Conservation (phyloP, 192 early-diverging fungal genomes). For the Phycomyces nitens region DNA sequence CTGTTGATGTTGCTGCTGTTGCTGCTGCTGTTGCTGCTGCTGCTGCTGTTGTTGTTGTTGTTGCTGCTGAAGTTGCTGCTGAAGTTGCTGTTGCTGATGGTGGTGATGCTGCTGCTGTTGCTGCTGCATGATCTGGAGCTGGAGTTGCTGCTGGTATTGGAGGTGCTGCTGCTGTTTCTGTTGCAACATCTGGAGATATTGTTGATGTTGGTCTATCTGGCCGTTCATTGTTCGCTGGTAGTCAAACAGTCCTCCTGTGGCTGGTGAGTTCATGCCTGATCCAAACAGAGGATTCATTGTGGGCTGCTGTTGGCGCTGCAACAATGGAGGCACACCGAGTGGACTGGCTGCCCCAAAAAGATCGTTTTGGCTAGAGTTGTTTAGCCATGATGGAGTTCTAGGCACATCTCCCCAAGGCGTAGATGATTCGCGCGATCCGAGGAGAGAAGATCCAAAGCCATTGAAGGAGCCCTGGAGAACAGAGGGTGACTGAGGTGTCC, state of each 20-base stretch:
- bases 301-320: conserved; percentile 1
- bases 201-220: conserved; percentile 38
- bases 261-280: background rate
- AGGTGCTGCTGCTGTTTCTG: conserved; percentile 31
- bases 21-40: background rate
- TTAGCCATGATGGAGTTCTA: conserved; percentile 5
- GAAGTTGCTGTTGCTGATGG: background rate
- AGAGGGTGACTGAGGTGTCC: background rate
- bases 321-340: background rate
- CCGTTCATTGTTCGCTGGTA: conserved; percentile 1
- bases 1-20: background rate
- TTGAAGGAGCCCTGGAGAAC: background rate
- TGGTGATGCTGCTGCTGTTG: conserved; percentile 3
- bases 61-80: conserved; percentile 3
- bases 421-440: background rate
- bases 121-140: conserved; percentile 5
- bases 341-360: background rate
- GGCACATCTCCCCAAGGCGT: background rate
- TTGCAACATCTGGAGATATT: conserved; percentile 35
- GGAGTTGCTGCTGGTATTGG: conserved; percentile 19
- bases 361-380: background rate
- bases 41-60: background rate
- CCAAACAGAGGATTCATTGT: conserved; percentile 3
- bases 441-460: conserved; percentile 3
- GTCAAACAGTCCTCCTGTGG: conserved; percentile 12